Base-by-base conservation (phyloP, 2,329 filamentous ascomycete species). In the Colletotrichum echinochloae region DNA sequence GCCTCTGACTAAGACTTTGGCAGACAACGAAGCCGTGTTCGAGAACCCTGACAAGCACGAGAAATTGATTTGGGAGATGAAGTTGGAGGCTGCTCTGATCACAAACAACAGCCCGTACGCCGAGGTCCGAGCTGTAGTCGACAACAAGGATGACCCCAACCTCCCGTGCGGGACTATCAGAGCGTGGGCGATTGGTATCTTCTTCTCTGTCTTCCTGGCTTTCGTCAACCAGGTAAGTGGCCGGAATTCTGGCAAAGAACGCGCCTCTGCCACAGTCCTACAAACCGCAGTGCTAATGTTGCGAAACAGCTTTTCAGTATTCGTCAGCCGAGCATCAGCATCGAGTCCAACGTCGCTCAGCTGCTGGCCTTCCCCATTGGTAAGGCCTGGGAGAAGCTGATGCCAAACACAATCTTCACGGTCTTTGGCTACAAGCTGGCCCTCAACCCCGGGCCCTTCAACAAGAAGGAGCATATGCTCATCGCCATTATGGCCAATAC, bases 401-500 rank as follows among this genome's bases (percentile, higher is more conserved):
- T 90, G 51, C 88, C 88, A n/a, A n/a, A n/a, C n/a, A n/a, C 0
- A 85, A 87, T 72, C 79, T 76, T 90, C 73, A 85, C 79, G 1
- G 74, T 86, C 9, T 80, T 82, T 51, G 84, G 85, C 12, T 74
- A 81, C 28, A 80, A 82, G 26, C 84, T 86, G 75, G 83, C 81
- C 6, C 80, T 88, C 18, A 89, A 89, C 74, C 87, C 87, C 0
- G 87, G 87, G 0, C 84, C 84, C 2, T 90, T 90, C 75, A 86
- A 85, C 64, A 85, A 85, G 74, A 90, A 90, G 78, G 88, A 90
- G 77, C 88, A 90, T 75, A 83, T 87, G 81, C 78, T 89, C 60
- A 86, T 89, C 70, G 83, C 85, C 37, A 87, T 89, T 77, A 88
- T 89, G 86, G 88, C 90, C 65, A 91, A 91, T 76, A 71, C 69